These are phyloP conservation scores for Glycine tomentella DNA, from an alignment of 306 rosid species.

Conservation along the genomic window DNA sequence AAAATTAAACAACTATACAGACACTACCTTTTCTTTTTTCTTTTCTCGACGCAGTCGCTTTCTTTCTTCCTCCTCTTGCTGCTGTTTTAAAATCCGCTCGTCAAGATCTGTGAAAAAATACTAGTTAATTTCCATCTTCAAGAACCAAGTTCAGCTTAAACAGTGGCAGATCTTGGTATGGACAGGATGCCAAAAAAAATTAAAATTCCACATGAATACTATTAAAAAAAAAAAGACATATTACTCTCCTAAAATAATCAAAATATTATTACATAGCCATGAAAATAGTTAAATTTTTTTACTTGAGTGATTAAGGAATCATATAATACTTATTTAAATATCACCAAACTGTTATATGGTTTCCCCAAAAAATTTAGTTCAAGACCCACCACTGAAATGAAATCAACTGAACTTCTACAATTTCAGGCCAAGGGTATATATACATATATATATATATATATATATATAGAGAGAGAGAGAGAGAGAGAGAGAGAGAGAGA, in stretches of 20 bases:
- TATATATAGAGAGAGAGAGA: too few species aligned
- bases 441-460: too few species aligned
- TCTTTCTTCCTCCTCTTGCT: slow-evolving; percentile 96
- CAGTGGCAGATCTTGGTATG: too few species aligned
- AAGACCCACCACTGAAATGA: slow-evolving; percentile 11
- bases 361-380: slow-evolving; percentile 3
- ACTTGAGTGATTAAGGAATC: neutral
- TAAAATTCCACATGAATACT: neutral
- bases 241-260: neutral
- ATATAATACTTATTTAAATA: neutral
- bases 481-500: too few species aligned
- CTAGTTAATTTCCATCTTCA: slow-evolving; percentile 20
- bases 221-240: neutral
- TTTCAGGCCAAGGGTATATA: slow-evolving; percentile 7
- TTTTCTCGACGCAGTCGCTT: slow-evolving; percentile 90
- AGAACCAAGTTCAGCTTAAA: slow-evolving; percentile 25
- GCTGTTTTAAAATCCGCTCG: slow-evolving; percentile 88
- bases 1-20: slow-evolving; percentile 28
- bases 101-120: slow-evolving; percentile 73
- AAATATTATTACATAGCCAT: too few species aligned
- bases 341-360: neutral
- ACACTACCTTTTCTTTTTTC: slow-evolving; percentile 89
- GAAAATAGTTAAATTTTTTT: neutral
- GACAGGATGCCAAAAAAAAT: neutral
- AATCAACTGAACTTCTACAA: slow-evolving; percentile 22